These are phyloP conservation scores for Coniella vitis DNA, from an alignment of 2,329 filamentous ascomycete species.

Conservation along the genomic window DNA sequence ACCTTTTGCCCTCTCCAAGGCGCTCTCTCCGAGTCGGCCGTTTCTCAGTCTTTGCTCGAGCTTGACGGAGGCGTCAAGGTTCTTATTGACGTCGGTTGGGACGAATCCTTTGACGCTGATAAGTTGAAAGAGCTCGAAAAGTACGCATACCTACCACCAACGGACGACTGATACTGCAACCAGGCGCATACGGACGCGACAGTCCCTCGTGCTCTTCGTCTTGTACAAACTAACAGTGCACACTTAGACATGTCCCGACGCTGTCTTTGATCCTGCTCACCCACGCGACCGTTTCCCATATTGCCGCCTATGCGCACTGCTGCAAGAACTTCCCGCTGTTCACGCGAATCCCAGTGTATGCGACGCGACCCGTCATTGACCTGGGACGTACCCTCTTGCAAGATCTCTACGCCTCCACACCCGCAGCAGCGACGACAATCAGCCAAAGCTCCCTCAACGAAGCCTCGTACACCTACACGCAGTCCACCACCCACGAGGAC, in stretches of 20 bases:
- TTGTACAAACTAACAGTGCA: conserved; percentile 8
- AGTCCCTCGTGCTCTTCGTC: too few relatives aligned
- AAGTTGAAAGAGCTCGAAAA: conserved; percentile 86
- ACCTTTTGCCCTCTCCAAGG: conserved; percentile 90
- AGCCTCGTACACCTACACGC: conserved; percentile 46
- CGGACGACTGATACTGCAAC: not conserved
- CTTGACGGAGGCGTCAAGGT: conserved; percentile 96
- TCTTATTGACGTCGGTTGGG: conserved; percentile 92
- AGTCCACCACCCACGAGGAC: conserved; percentile 40
- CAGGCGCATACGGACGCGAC: too few relatives aligned
- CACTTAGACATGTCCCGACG: conserved; percentile 72
- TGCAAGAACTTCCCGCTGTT: conserved; percentile 95
- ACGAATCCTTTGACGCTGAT: conserved; percentile 77
- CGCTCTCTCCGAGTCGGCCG: conserved; percentile 77
- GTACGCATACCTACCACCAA: conserved; percentile 40
- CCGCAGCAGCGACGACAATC: conserved; percentile 79
- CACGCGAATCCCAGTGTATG: conserved; percentile 86
- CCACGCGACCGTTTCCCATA: conserved; percentile 83
- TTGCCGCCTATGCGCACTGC: conserved; percentile 91
- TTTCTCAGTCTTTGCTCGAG: conserved; percentile 92
- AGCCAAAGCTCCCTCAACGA: conserved; percentile 66
- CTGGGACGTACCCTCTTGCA: conserved; percentile 85
- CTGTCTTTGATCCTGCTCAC: conserved; percentile 91
- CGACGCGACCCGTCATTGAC: conserved; percentile 86
- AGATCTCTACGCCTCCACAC: conserved; percentile 85